Conservation (phyloP, 1,139 yeast species). For the Diutina catenulata region DNA sequence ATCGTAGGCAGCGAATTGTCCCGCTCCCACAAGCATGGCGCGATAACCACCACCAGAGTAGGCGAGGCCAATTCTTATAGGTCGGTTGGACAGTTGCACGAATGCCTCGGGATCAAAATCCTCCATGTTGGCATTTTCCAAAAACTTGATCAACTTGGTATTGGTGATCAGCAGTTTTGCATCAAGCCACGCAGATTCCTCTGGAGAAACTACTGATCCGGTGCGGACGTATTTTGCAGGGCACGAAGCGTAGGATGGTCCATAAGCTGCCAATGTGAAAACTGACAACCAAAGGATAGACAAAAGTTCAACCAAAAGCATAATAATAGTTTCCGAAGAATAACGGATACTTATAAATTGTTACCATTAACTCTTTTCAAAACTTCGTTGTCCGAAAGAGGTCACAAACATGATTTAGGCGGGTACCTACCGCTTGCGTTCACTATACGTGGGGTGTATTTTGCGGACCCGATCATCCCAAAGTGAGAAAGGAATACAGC, state of each 20-base stretch:
- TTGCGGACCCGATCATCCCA: no score
- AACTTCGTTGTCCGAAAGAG: no score
- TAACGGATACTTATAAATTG: no score
- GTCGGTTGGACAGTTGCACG: slow-evolving; percentile 15
- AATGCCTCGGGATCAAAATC: slow-evolving; percentile 23
- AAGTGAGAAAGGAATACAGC: no score
- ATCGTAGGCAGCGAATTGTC: slow-evolving; percentile 27
- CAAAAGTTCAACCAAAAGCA: no score
- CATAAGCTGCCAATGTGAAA: no score
- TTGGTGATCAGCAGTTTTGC: slow-evolving; percentile 21
- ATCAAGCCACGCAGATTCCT: slow-evolving; percentile 8
- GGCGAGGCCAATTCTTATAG: slow-evolving; percentile 28
- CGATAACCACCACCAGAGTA: slow-evolving; percentile 37
- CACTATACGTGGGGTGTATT: no score
- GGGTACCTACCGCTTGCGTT: no score
- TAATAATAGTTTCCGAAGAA: no score
- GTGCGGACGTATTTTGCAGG: neutral
- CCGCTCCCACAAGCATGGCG: slow-evolving; percentile 35
- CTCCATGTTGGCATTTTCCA: slow-evolving; percentile 22
- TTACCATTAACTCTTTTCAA: no score
- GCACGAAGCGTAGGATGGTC: neutral
- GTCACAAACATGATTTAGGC: no score
- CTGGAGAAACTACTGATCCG: neutral
- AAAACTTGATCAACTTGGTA: slow-evolving; percentile 19
- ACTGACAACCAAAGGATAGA: no score